Evolutionary conservation across 768 basidiomycete species (phyloP), one percentile per base, ranked within the genome.

Genomic region (Tylopilus sp.): DNA sequence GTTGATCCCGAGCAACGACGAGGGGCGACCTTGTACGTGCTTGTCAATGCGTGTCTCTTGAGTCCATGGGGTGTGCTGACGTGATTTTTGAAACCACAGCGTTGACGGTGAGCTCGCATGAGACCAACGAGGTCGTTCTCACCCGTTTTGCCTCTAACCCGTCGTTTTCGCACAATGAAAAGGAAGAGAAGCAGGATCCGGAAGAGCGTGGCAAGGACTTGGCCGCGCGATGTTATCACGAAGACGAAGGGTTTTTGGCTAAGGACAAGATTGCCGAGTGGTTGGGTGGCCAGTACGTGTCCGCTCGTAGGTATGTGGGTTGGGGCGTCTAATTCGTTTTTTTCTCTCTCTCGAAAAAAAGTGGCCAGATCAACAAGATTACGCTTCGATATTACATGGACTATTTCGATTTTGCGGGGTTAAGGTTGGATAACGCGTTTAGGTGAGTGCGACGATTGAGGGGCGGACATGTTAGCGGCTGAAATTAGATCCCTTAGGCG

Each of bases 261-360:
- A 53, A 85, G 63, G 93, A 95, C 61, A 95, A 95, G 73, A 91
- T 98, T 60, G 94, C 95, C 1, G 93, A 97, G 68, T 99, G 91
- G 86, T 77, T 99, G 36, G 97, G 97, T 60, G 87, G 91, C 66
- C 73, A 80, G 94, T 98, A 59, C 73, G 95, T 86, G 8, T n/a
- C 38, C 39, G 11, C 21, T 36, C 38, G 30, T 42, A 56, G 45
- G 55, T 35, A 15, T 40, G 40, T 1, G 35, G 25, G 40, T 28
- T 13, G 4, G 39, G 25, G 22, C 18, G 31, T 28, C 45, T 23
- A 26, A 51, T 51, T 6, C 36, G 11, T 36, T 18, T 33, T 52
- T 50, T 8, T 26, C 40, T 46, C 2, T 40, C 25, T 50, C 36
- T 1, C 8, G 1, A 22, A 21, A 3, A 22, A 21, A 62, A 97